phyloP scores from a whole-genome alignment of 2,329 filamentous ascomycete species.

The Acrocalymma vagum region DNA sequence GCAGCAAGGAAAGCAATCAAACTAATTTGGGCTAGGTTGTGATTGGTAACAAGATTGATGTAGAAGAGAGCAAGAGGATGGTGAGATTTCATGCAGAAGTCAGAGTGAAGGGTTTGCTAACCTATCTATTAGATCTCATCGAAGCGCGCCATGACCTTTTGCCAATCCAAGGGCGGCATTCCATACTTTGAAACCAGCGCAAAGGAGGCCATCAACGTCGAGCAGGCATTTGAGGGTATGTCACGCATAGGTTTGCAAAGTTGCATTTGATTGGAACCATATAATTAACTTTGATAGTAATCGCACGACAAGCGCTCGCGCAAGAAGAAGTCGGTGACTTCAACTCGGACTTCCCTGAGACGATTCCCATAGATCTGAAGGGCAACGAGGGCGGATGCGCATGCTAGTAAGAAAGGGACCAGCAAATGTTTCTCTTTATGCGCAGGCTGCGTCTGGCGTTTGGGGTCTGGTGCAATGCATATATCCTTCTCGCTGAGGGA shows the following conservation, averaged over 20 bases:
- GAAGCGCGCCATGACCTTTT: slow-evolving; percentile 96
- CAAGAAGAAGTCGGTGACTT: slow-evolving; percentile 99
- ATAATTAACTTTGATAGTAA: slow-evolving; percentile 67
- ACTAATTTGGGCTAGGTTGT: slow-evolving; percentile 72
- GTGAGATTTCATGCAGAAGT: slow-evolving; percentile 55
- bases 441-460: slow-evolving; percentile 28
- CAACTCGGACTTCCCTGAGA: slow-evolving; percentile 95
- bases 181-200: slow-evolving; percentile 99
- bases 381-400: slow-evolving; percentile 92
- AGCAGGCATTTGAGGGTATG: slow-evolving; percentile 77
- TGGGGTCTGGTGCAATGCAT: slow-evolving; percentile 39
- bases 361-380: slow-evolving; percentile 97
- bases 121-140: slow-evolving; percentile 74
- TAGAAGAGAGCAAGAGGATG: slow-evolving; percentile 96
- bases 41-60: slow-evolving; percentile 98
- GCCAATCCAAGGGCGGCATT: slow-evolving; percentile 95
- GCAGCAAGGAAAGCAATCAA: not conserved
- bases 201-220: slow-evolving; percentile 98
- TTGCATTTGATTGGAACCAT: not conserved
- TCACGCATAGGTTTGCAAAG: not conserved
- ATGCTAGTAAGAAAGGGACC: slow-evolving; percentile 68
- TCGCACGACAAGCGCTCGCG: slow-evolving; percentile 91
- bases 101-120: slow-evolving; percentile 12
- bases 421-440: slow-evolving; percentile 7
- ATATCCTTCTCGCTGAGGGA: slow-evolving; percentile 17